Conservation (phyloP, 257 asterid genomes). For the Parsonsia alboflavescens region DNA sequence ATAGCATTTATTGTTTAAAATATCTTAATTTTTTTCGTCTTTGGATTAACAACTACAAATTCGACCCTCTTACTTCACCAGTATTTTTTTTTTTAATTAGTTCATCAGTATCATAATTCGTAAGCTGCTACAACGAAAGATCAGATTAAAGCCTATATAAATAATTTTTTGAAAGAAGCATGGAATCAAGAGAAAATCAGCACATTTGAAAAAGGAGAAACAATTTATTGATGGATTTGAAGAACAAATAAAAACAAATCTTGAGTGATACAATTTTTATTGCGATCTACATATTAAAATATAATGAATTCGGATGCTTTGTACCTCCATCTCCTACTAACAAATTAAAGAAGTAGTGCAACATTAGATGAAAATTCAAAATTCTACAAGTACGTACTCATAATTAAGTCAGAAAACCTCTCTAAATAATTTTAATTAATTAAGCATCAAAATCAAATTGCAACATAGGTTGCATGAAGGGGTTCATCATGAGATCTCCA, state of each 20-base stretch:
- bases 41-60: too few species aligned
- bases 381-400: too few species aligned
- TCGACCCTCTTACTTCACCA: too few species aligned
- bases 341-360: not conserved
- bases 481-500: conserved; percentile 41
- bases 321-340: not conserved
- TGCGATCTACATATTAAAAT: conserved; percentile 41
- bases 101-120: too few species aligned
- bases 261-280: conserved; percentile 29
- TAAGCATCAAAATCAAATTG: conserved; percentile 47
- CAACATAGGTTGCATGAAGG: conserved; percentile 59
- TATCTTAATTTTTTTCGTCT: too few species aligned
- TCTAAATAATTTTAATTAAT: not conserved
- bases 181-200: not conserved
- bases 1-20: too few species aligned
- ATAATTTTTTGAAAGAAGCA: not conserved
- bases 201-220: not conserved
- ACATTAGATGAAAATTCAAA: too few species aligned
- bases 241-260: conserved; percentile 15
- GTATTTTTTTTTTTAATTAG: too few species aligned
- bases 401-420: too few species aligned
- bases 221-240: conserved; percentile 16
- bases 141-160: too few species aligned
- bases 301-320: conserved; percentile 24
- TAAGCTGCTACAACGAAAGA: too few species aligned